Base-by-base conservation (phyloP, 2,329 filamentous ascomycete genomes). In the Chaetomium sp. region DNA sequence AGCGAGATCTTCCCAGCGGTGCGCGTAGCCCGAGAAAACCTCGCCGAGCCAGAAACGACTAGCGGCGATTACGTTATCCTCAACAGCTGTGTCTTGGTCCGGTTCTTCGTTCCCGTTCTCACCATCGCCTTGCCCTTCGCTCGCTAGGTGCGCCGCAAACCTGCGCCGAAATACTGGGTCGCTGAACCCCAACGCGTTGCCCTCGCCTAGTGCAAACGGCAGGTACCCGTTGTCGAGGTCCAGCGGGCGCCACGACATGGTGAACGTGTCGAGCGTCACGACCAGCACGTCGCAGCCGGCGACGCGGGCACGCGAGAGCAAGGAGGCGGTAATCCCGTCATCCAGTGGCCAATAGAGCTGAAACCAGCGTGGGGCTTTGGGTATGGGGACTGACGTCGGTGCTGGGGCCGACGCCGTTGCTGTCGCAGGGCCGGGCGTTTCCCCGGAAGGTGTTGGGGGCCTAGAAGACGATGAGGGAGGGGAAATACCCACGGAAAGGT, bases 261-360 rank as follows among this genome's bases (percentile, higher is more conserved):
- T 55, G 42, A 55, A 55, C 0, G 86, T 89, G 68, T 91, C 87
- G 0, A 89, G 74, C 0, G 88, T 91, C 0, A 91, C 83, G 6
- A 90, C 80, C 0, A 90, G 74, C 0, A 83, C 84, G 37, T 76
- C 77, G 69, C 78, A 90, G 1, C 86, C 86, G 36, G 74, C 77
- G 0, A 70, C 73, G 64, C 81, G 82, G 0, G 86, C 87, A 0
- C 86, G 77, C 1, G 69, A 66, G 4, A 90, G 74, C 12, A 90
- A 71, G 1, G 81, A 86, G 0, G 77, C 71, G 0, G 86, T 89
- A 53, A 89, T 73, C 3, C 84, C 79, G 52, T 89, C 78, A 53
- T 81, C 79, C 19, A 76, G 71, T 0, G 87, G 86, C 84, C 86
- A 89, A 71, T 91, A 91, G 0, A 91, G 77, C 66, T 91, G 87